phyloP scores from a whole-genome alignment of 2,329 filamentous ascomycete genomes.

The Hortaea sp. region DNA sequence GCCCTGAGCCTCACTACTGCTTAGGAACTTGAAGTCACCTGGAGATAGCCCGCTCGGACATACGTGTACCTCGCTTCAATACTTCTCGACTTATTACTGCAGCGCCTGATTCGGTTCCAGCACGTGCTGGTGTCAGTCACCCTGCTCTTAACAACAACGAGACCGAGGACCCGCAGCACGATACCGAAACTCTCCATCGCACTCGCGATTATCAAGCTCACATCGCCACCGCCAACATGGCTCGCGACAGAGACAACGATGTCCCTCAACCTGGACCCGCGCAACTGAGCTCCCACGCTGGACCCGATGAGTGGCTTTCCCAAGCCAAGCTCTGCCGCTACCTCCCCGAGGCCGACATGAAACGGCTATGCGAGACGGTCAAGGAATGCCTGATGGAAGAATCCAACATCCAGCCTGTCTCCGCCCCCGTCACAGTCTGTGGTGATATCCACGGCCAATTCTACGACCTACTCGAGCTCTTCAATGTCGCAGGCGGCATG shows the following conservation, averaged over 20 bases:
- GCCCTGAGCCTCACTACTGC: no score
- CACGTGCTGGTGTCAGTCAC: no score
- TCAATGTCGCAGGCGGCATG: slow-evolving; percentile 93
- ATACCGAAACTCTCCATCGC: no score
- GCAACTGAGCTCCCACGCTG: slow-evolving; percentile 70
- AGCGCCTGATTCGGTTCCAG: no score
- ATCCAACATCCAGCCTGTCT: slow-evolving; percentile 97
- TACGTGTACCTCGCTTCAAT: no score
- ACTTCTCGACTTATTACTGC: no score
- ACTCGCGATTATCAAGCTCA: no score
- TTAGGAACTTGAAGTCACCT: no score
- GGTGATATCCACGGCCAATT: slow-evolving; percentile 99
- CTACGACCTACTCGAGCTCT: slow-evolving; percentile 93
- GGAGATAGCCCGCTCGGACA: no score
- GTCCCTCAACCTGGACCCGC: slow-evolving; percentile 88
- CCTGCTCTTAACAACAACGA: no score
- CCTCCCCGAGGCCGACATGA: slow-evolving; percentile 92
- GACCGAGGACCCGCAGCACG: no score
- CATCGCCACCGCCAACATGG: slow-evolving; percentile 26
- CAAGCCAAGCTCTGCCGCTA: slow-evolving; percentile 97
- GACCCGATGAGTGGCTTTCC: slow-evolving; percentile 91
- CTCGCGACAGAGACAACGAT: slow-evolving; percentile 38
- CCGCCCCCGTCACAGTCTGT: slow-evolving; percentile 91
- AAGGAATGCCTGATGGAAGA: slow-evolving; percentile 99
- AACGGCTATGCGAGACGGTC: slow-evolving; percentile 95